A percentile compares a stretch with the other conserved stretches of the same genome.
Evolutionary conservation across 73 alveolate genomes (phyloP).

Genomic region (Paramecium pentaurelia): DNA sequence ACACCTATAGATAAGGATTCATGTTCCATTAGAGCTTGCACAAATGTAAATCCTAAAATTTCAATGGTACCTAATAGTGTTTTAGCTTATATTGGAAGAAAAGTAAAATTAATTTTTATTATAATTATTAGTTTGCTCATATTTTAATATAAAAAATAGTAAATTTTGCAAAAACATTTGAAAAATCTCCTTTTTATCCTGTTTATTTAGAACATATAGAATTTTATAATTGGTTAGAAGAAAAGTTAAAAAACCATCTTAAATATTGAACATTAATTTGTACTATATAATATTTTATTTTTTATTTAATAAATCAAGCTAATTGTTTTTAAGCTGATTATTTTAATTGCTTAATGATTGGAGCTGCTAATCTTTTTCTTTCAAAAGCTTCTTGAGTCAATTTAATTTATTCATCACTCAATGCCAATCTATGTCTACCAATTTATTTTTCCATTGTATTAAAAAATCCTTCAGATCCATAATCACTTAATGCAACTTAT

Average conservation of each 20-base stretch:
- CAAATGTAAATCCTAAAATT: slow-evolving; percentile 13
- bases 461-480: slow-evolving; percentile 14
- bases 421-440: slow-evolving; percentile 37
- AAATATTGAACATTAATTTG: not conserved
- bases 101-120: not conserved
- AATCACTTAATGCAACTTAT: not conserved
- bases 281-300: not conserved
- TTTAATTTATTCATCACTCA: not conserved
- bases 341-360: not conserved
- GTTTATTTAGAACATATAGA: slow-evolving; percentile 23
- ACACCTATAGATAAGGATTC: slow-evolving; percentile 2
- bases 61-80: slow-evolving; percentile 26
- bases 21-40: slow-evolving; percentile 18
- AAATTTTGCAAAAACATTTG: slow-evolving; percentile 5
- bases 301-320: slow-evolving; percentile 15
- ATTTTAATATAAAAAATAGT: slow-evolving; percentile 4
- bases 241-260: not conserved
- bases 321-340: slow-evolving; percentile 9
- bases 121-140: slow-evolving; percentile 16
- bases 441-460: slow-evolving; percentile 14
- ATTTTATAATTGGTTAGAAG: slow-evolving; percentile 32
- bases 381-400: slow-evolving; percentile 13
- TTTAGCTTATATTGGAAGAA: slow-evolving; percentile 38
- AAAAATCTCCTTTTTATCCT: slow-evolving; percentile 40
- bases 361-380: not conserved